A percentile compares a stretch with the other conserved stretches of the same genome.
These are phyloP conservation scores for Chytriomyces confervae DNA, from an alignment of 192 early-diverging fungal genomes.

Conservation along the genomic window DNA sequence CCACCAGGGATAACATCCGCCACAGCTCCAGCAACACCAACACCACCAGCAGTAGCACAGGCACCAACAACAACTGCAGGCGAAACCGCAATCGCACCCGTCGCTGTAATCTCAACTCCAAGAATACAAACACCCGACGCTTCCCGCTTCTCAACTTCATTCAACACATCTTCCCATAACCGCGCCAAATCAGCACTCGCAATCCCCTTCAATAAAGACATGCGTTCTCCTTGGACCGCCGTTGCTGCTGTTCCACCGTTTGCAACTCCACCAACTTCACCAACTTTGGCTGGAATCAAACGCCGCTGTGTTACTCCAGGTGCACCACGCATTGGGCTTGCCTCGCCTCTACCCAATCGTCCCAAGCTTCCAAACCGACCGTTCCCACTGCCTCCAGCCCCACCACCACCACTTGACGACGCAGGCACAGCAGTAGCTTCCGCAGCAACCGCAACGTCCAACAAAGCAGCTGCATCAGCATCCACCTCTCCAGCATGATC, in stretches of 20 bases:
- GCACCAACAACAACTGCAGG: neutral
- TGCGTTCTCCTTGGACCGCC: slow-evolving; percentile 13
- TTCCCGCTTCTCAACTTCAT: slow-evolving; percentile 27
- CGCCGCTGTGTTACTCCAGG: slow-evolving; percentile 7
- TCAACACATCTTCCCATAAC: slow-evolving; percentile 33
- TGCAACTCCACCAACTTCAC: neutral
- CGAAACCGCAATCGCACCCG: neutral
- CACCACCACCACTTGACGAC: neutral
- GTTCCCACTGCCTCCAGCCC: neutral
- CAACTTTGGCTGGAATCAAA: neutral
- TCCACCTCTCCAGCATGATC: slow-evolving; percentile 5
- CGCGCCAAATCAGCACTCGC: slow-evolving; percentile 20
- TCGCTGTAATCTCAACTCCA: neutral
- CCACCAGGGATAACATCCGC: neutral
- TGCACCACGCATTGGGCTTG: slow-evolving; percentile 18
- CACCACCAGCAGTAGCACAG: slow-evolving; percentile 1
- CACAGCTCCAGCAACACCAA: neutral
- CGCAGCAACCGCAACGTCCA: neutral
- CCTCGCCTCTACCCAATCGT: neutral
- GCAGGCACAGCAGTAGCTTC: neutral
- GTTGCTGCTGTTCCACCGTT: neutral
- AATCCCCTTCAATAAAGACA: slow-evolving; percentile 14
- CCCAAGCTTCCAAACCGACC: neutral
- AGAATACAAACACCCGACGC: neutral
- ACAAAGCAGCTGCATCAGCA: too few species aligned